phyloP scores from a whole-genome alignment of 495 filamentous ascomycete species.

The Aspergillus conjunctus region DNA sequence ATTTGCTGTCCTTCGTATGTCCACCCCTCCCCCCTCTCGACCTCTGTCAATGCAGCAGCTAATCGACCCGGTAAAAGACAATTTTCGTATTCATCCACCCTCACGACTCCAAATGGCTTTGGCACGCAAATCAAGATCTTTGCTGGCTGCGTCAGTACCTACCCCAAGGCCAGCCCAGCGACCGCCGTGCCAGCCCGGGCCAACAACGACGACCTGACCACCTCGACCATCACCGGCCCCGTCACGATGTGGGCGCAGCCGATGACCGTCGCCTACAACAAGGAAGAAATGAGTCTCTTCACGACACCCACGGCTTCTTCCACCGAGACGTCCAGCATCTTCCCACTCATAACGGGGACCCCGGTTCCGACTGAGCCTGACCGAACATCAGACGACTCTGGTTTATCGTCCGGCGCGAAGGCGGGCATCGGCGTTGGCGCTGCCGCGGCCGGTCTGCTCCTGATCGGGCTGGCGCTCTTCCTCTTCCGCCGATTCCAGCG shows the following conservation, averaged over 20 bases:
- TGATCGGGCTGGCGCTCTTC: background rate
- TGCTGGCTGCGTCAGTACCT: constrained; percentile 16
- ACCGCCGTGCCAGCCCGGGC: constrained; percentile 18
- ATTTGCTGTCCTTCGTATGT: constrained; percentile 26
- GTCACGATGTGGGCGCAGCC: constrained; percentile 35
- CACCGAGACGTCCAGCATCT: background rate
- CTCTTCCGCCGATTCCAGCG: background rate
- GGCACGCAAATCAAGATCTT: constrained; percentile 1
- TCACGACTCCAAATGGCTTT: background rate
- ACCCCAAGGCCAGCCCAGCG: constrained; percentile 3
- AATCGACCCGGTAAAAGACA: background rate
- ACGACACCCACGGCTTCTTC: constrained; percentile 2
- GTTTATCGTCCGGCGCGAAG: background rate
- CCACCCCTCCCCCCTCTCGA: constrained; percentile 3
- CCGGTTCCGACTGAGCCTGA: background rate
- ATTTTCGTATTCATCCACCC: constrained; percentile 8
- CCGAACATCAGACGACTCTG: background rate
- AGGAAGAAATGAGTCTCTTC: constrained; percentile 17
- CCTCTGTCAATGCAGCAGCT: background rate
- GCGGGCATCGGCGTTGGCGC: background rate
- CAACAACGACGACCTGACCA: constrained; percentile 8
- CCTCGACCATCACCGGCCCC: constrained; percentile 18
- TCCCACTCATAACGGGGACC: background rate
- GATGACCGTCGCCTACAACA: constrained; percentile 20
- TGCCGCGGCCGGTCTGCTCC: background rate